A percentile compares a stretch with the other conserved stretches of the same genome.
Evolutionary conservation across 805 yeast genomes (phyloP).

Genomic region (Wickerhamiella sergipiensis): DNA sequence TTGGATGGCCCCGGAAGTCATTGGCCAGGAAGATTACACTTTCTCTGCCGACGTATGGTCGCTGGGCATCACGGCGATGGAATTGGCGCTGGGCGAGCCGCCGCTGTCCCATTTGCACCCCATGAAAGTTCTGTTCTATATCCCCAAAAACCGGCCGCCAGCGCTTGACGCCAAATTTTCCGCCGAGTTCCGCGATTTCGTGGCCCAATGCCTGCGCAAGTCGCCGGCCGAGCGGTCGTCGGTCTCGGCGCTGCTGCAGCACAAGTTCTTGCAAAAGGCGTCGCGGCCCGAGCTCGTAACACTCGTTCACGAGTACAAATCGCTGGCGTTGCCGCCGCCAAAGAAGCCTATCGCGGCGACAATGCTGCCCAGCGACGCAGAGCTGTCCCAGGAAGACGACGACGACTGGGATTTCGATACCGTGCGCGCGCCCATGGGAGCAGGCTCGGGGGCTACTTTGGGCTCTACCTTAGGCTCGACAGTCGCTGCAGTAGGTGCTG

Average conservation of each 20-base stretch:
- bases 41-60: constrained; percentile 72
- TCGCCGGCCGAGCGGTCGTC: constrained; percentile 55
- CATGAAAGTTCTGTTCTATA: constrained; percentile 39
- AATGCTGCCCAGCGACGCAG: background rate
- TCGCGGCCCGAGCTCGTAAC: constrained; percentile 10
- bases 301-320: constrained; percentile 9
- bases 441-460: background rate
- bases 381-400: background rate
- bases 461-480: background rate
- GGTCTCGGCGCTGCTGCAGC: constrained; percentile 48
- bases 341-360: background rate
- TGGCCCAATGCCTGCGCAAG: constrained; percentile 53
- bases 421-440: constrained; percentile 15
- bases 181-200: constrained; percentile 52
- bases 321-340: constrained; percentile 1
- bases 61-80: constrained; percentile 65
- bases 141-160: constrained; percentile 39
- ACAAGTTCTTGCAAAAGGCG: constrained; percentile 35
- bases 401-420: constrained; percentile 30
- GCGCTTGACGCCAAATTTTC: constrained; percentile 26
- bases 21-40: constrained; percentile 67
- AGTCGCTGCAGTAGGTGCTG: background rate
- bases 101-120: constrained; percentile 44
- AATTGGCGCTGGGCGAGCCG: constrained; percentile 58
- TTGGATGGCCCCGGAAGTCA: constrained; percentile 99